Percentiles rank a stretch among this genome's conserved stretches.
Conservation (phyloP, 352 stramenopile species). For the Phytophthora constricta region DNA sequence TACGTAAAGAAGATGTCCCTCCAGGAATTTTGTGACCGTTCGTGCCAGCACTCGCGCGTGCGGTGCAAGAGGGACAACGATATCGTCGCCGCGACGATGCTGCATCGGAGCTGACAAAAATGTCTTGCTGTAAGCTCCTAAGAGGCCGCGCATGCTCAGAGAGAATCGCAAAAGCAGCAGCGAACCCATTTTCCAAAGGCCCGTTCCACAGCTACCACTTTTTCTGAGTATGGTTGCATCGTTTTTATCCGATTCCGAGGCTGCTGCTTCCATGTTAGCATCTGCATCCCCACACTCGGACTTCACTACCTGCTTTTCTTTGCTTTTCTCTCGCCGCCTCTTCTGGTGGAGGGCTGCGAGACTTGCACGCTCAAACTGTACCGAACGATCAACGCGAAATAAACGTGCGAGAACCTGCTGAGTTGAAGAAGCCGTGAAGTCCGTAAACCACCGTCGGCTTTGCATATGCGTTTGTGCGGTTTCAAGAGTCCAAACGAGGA, state of each 20-base stretch:
- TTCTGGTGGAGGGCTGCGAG: conserved; percentile 64
- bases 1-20: conserved; percentile 61
- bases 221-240: conserved; percentile 10
- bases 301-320: conserved; percentile 8
- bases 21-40: conserved; percentile 53
- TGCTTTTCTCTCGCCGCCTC: conserved; percentile 26
- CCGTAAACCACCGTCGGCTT: conserved; percentile 78
- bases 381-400: conserved; percentile 71
- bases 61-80: conserved; percentile 53
- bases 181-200: conserved; percentile 85
- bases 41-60: conserved; percentile 62
- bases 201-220: conserved; percentile 16
- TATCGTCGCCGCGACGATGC: conserved; percentile 74
- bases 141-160: conserved; percentile 67
- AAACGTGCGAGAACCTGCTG: conserved; percentile 66
- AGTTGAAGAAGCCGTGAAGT: conserved; percentile 66
- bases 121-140: conserved; percentile 70
- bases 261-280: conserved; percentile 24
- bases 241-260: conserved; percentile 5
- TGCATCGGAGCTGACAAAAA: conserved; percentile 69
- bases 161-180: conserved; percentile 82
- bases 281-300: conserved; percentile 9
- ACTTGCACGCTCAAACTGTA: conserved; percentile 78
- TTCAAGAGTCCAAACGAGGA: conserved; percentile 83
- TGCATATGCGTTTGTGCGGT: conserved; percentile 75